Evolutionary conservation across 768 basidiomycete species (phyloP), one percentile per base, ranked within the genome.

Genomic region (Sarcodon sp.): DNA sequence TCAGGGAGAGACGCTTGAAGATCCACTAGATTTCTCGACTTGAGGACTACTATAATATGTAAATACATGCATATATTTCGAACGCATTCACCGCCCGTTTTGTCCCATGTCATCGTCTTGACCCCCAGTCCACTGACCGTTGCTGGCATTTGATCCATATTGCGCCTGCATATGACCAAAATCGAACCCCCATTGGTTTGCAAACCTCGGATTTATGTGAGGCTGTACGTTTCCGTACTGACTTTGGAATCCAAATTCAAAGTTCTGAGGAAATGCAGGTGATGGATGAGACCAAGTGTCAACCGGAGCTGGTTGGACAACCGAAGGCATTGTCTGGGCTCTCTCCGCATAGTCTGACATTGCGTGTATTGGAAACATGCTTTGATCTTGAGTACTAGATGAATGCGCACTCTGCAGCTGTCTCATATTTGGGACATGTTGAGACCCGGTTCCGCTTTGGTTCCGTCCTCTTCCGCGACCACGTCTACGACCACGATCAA

Each of bases 171-270:
- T 27, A 46, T 58, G 58, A 49, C 57, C 63, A 51, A 73, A 51
- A 44, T 69, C 66, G 49, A 79, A 60, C 21, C 78, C 82, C 52
- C 86, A 83, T 31, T 66, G 65, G 33, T 76, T 73, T 11, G 84
- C 83, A 61, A 89, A 88, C 9, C 80, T 73, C 7, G 87, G 87
- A 55, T 89, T 88, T 50, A 89, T 88, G 57, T 89, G 87, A 6
- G 87, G 87, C 53, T 87, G 83, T n/a, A 87, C 68, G 57, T 69
- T 58, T 32, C 55, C 46, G 33, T 57, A 51, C 31, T 54, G 53
- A 37, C 35, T 46, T 10, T 46, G 43, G 38, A 48, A 52, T 44
- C 46, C 47, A 15, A 51, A 51, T 38, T 46, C 46, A 16, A 33
- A 46, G 11, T 45, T 48, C 21, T 41, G 51, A 7, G 51, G 49